A percentile compares a stretch with the other conserved stretches of the same genome.
phyloP scores from a whole-genome alignment of 1,139 yeast genomes.

The Saccharomyces hybrid region DNA sequence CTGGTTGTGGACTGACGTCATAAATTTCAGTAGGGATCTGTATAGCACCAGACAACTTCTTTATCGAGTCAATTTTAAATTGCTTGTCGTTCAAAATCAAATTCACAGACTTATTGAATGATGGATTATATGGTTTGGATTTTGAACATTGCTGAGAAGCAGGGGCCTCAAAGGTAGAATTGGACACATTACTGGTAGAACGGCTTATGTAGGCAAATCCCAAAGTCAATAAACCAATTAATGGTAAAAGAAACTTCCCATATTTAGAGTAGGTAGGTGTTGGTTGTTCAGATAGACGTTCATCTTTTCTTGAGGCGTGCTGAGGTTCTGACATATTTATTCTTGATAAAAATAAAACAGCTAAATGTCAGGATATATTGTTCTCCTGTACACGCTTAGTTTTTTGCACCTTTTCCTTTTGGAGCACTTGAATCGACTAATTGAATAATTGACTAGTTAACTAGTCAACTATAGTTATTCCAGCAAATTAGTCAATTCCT shows the following conservation, averaged over 20 bases:
- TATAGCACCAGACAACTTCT: constrained; percentile 47
- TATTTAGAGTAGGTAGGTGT: neutral
- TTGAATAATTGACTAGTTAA: too few relatives aligned
- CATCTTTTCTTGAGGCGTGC: neutral
- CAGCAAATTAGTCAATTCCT: neutral
- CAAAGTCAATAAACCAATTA: neutral
- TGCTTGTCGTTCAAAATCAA: constrained; percentile 34
- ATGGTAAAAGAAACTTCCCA: neutral
- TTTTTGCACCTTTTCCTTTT: too few relatives aligned
- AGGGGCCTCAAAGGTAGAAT: neutral
- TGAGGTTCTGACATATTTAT: neutral
- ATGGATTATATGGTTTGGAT: neutral
- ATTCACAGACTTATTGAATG: constrained; percentile 9
- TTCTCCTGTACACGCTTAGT: too few relatives aligned
- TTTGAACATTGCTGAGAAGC: neutral
- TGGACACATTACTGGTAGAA: neutral
- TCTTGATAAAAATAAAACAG: neutral
- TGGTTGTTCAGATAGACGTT: neutral
- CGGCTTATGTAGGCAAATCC: neutral
- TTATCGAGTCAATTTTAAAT: constrained; percentile 38
- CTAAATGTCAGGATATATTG: neutral
- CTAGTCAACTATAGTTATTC: too few relatives aligned
- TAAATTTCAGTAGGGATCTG: constrained; percentile 54
- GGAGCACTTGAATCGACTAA: too few relatives aligned
- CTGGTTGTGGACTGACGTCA: constrained; percentile 44